Evolutionary conservation across 73 alveolate species (phyloP), one percentile per base, ranked within the genome.

Genomic region (Effrenium voratum): DNA sequence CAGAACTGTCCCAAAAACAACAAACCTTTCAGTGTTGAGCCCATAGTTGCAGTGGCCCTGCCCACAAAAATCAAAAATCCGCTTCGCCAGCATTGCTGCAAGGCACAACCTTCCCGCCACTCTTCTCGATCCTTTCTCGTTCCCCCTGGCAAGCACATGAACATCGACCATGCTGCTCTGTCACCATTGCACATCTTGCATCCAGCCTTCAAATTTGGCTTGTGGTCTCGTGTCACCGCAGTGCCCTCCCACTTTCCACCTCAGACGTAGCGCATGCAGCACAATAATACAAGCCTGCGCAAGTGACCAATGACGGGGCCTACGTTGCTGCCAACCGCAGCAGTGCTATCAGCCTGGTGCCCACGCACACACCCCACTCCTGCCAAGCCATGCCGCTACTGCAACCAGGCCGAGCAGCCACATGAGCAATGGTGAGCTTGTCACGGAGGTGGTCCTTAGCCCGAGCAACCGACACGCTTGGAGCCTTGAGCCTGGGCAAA

Each of bases 151-250:
- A 49, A 36, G 52, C 73, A n/a, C n/a, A 43, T 63, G 77, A 60
- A 60, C 30, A 19, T 34, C 32, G 50, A 73, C 24, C 43, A 10
- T 72, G 84, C 2, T 36, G 99, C 99, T 28, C 99, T 99, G 44
- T 95, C 85, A 28, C 41, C 52, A 84, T 73, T 70, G 45, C 99
- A 98, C 94, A 99, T 99, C 83, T 90, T 96, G 99, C 59, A 86
- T 93, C 99, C 99, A 63, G 93, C 97, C 49, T 99, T 99, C 24
- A 88, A 47, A 73, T 93, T 99, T 52, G 99, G 99, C 93, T 99
- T 99, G 92, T 99, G 99, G 93, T 99, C 99, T 28, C 80, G 87
- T 26, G 98, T 92, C 50, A 73, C 40, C 28, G 98, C 52, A 10
- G 57, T 76, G 5, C 90, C 98, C 34, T 73, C 32, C 98, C 90